Base-by-base conservation (phyloP, 805 yeast genomes). In the Metschnikowia cubensis region DNA sequence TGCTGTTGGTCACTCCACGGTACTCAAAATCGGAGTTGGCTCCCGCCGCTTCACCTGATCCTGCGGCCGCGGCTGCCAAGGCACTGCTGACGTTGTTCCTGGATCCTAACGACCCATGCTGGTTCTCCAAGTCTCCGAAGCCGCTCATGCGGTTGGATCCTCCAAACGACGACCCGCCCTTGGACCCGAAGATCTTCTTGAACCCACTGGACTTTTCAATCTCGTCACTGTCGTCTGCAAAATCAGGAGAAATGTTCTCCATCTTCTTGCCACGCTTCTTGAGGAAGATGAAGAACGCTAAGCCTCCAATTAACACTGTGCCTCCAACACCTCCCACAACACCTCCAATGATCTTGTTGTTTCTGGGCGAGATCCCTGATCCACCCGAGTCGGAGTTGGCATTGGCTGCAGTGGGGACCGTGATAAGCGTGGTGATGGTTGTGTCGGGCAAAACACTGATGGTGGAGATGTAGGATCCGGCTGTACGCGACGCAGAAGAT, bases 311-410 rank as follows among this genome's bases (percentile, higher is more conserved):
- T n/a, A 71, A 61, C 25, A 73, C 65, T 17, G 74, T 64, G 11
- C 78, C 78, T n/a, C 77, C 78, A 21, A 73, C 67, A 1, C 75
- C 70, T 0, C 78, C 78, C n/a, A 73, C 77, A 14, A 73, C 59
- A 0, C 78, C 77, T 3, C 78, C 78, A 20, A 73, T 71, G 38
- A 73, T 59, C 52, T 67, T 71, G 35, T 73, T 62, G 44, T 44
- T 48, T 13, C 52, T 45, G 17, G 49, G 48, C 8, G 61, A 17
- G 13, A 49, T 47, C 2, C 47, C 35, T 47, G 39, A 6, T 11
- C 55, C 50, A 14, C 48, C 48, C 31, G 48, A 35, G 32, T 41
- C 45, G 18, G 38, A 22, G n/a, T 52, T 48, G 2, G 50, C 50
- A 14, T 35, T 42, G 6, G 67, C 64, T 2, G 68, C 63, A 1